Evolutionary conservation across 345 rosid species (phyloP).

Genomic region (Zanthoxylum bungeanum): DNA sequence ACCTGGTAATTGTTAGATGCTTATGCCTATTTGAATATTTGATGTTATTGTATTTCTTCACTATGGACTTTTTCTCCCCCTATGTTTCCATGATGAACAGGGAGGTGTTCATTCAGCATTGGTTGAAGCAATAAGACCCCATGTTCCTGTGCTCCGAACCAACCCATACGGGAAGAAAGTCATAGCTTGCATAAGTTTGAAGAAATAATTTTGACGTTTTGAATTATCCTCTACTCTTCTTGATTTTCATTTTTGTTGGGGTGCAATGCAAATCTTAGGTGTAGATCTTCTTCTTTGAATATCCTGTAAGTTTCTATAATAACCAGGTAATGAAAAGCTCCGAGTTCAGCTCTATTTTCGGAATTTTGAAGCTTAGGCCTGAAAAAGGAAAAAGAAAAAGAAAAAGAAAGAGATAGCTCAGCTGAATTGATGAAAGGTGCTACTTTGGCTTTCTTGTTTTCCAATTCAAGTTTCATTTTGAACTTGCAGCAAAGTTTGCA

Average conservation of each 20-base stretch:
- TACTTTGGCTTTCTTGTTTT: background rate
- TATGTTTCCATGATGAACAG: constrained; percentile 32
- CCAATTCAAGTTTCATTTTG: constrained; percentile 9
- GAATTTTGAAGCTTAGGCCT: constrained; percentile 16
- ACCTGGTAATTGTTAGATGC: background rate
- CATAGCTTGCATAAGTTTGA: constrained; percentile 56
- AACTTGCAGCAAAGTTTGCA: constrained; percentile 17
- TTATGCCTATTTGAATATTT: no score
- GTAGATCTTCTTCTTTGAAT: constrained; percentile 20
- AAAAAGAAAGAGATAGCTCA: constrained; percentile 5
- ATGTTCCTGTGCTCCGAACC: constrained; percentile 53
- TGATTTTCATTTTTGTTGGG: constrained; percentile 3
- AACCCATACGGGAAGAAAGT: constrained; percentile 88
- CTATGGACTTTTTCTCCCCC: background rate
- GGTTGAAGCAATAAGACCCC: constrained; percentile 63
- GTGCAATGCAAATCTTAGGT: constrained; percentile 24
- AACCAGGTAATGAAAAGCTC: constrained; percentile 29
- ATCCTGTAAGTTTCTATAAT: constrained; percentile 45
- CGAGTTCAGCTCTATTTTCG: constrained; percentile 10
- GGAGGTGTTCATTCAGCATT: constrained; percentile 55
- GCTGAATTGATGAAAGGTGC: constrained; percentile 12
- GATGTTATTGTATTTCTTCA: background rate
- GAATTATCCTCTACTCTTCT: background rate
- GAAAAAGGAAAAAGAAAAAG: background rate
- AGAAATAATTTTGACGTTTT: constrained; percentile 38